Base-by-base conservation (phyloP, 1,139 yeast species). In the Spencermartinsiella ligniputridi region DNA sequence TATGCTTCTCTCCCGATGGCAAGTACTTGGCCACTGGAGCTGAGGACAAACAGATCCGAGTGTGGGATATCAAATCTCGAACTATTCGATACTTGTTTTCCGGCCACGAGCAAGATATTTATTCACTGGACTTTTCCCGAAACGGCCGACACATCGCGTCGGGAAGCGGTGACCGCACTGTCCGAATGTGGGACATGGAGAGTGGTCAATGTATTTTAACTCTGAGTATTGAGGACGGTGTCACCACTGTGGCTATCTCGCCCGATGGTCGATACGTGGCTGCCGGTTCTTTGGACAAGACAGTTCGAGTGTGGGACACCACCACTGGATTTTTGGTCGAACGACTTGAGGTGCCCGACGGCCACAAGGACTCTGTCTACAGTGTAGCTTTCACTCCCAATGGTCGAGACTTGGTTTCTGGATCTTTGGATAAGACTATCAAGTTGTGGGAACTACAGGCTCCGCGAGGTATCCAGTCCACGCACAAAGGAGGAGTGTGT, bases 91-190 rank as follows among this genome's bases (percentile, higher is more conserved):
- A 88, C 71, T 81, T 88, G 51, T 79, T 92, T 66, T 78, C 85
- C 53, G 98, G 98, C 43, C 98, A 92, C 64, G 97, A 90, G 67
- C 98, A 92, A 70, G 98, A 92, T 69, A 90, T 92, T 57, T 92
- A 92, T 68, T 90, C 97, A 5, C 75, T 92, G 57, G 97, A 90
- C 69, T 92, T 87, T 66, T 87, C 94, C 78, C 94, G 96, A 45
- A 92, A 89, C 60, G 98, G 98, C 45, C 81, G 89, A 57, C 85
- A 90, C 65, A 78, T 92, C 60, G 97, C 92, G 29, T 85, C 96
- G 24, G 98, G 98, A 39, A 85, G 95, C 15, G 98, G 97, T 45
- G 98, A 92, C 69, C 79, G 96, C 58, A 89, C 97, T 16, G 97
- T 92, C 40, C 79, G 97, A 65, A 86, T 92, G 63, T 92, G 98